A percentile compares a stretch with the other conserved stretches of the same genome.
Conservation (phyloP, 2,329 filamentous ascomycete species). For the Trichoderma endophyticum region DNA sequence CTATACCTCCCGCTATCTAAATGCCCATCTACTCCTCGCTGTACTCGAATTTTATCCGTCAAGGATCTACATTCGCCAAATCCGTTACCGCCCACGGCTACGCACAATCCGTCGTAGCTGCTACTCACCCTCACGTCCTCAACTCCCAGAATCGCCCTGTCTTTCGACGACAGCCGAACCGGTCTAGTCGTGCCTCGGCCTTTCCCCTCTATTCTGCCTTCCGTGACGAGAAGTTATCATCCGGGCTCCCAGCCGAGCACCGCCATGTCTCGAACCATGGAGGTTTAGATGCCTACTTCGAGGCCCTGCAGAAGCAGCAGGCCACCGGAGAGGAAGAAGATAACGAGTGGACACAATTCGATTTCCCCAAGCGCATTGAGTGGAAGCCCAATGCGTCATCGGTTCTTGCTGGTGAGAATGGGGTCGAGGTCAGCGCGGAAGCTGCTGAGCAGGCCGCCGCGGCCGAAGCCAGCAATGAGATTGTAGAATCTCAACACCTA, state of each 20-base stretch:
- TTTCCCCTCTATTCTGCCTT: conserved; percentile 75
- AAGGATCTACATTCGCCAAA: conserved; percentile 81
- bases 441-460: conserved; percentile 30
- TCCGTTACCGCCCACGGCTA: conserved; percentile 96
- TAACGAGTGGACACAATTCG: conserved; percentile 87
- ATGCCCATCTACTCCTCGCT: conserved; percentile 76
- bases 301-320: conserved; percentile 80
- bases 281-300: conserved; percentile 85
- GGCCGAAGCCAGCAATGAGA: conserved; percentile 34
- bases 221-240: conserved; percentile 54
- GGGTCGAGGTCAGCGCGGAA: conserved; percentile 27
- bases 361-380: conserved; percentile 83
- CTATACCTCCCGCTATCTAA: conserved; percentile 70
- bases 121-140: conserved; percentile 75
- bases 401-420: conserved; percentile 59
- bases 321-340: conserved; percentile 58
- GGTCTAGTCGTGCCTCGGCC: conserved; percentile 52
- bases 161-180: conserved; percentile 57
- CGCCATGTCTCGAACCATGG: conserved; percentile 55
- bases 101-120: conserved; percentile 95
- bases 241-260: conserved; percentile 51
- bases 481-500: conserved; percentile 37
- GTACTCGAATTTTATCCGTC: conserved; percentile 84
- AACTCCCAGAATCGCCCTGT: conserved; percentile 68
- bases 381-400: conserved; percentile 68